Conservation (phyloP, 176 grass and related monocot species). For the Triticum turgidum region DNA sequence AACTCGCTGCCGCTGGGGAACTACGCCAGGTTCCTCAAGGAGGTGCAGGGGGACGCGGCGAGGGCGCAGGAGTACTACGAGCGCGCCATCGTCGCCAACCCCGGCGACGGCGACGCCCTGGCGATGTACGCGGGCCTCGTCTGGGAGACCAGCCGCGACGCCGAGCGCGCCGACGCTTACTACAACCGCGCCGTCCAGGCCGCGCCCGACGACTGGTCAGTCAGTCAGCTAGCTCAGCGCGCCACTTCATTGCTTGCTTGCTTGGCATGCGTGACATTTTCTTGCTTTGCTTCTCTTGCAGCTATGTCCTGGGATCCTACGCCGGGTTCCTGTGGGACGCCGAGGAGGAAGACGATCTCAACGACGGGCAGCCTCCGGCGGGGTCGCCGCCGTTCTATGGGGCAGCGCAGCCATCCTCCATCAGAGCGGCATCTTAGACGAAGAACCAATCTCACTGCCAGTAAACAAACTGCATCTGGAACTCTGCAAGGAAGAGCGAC, state of each 20-base stretch:
- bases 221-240: not conserved
- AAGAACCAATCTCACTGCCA: not conserved
- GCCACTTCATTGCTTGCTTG: not conserved
- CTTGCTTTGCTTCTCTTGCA: conserved; percentile 13
- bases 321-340: conserved; percentile 60
- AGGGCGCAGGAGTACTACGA: conserved; percentile 58
- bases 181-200: conserved; percentile 62
- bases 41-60: conserved; percentile 39
- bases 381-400: not conserved
- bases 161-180: conserved; percentile 52
- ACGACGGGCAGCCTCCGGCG: not conserved
- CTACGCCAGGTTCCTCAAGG: conserved; percentile 60
- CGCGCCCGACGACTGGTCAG: conserved; percentile 63
- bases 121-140: conserved; percentile 60
- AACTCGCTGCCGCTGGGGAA: conserved; percentile 59
- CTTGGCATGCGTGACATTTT: not conserved
- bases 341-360: conserved; percentile 37
- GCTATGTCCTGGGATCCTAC: conserved; percentile 55
- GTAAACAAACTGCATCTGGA: not conserved
- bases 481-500: not conserved
- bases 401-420: conserved; percentile 18
- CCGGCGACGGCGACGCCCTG: conserved; percentile 44
- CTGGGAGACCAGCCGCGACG: conserved; percentile 57
- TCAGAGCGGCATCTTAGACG: conserved; percentile 35
- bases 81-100: conserved; percentile 53